Evolutionary conservation across 768 basidiomycete species (phyloP).

Genomic region (Lanmaoa pseudosensibilis): DNA sequence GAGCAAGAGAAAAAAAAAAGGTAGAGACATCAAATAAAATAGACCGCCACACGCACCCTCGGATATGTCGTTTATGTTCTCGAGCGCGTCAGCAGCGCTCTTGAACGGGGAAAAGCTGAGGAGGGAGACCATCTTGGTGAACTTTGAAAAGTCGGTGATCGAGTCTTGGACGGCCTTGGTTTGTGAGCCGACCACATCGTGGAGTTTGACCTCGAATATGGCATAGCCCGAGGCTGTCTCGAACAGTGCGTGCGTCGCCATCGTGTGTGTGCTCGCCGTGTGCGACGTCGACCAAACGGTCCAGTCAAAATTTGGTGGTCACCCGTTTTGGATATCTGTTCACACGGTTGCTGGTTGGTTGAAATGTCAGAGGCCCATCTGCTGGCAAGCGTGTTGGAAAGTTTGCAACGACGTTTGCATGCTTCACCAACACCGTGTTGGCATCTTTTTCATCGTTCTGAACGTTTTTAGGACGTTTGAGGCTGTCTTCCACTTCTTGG

Average conservation of each 20-base stretch:
- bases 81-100: constrained; percentile 88
- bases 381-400: not conserved
- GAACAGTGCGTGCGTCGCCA: constrained; percentile 87
- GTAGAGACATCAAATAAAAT: not conserved
- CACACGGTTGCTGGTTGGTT: constrained; percentile 4
- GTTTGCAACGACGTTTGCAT: not conserved
- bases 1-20: not conserved
- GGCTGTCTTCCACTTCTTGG: not conserved
- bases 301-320: constrained; percentile 24
- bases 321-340: not conserved
- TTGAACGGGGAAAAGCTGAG: constrained; percentile 93
- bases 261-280: constrained; percentile 37
- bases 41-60: constrained; percentile 62
- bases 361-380: too few relatives aligned
- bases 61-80: constrained; percentile 94
- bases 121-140: constrained; percentile 89
- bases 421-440: too few relatives aligned
- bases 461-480: not conserved
- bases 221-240: constrained; percentile 95
- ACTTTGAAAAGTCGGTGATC: constrained; percentile 83
- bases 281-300: constrained; percentile 30
- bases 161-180: constrained; percentile 80
- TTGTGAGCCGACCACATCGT: constrained; percentile 84
- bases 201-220: constrained; percentile 82
- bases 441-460: not conserved